Base-by-base conservation (phyloP, 371 early-diverging fungal species). In the Rhizopus sp. region DNA sequence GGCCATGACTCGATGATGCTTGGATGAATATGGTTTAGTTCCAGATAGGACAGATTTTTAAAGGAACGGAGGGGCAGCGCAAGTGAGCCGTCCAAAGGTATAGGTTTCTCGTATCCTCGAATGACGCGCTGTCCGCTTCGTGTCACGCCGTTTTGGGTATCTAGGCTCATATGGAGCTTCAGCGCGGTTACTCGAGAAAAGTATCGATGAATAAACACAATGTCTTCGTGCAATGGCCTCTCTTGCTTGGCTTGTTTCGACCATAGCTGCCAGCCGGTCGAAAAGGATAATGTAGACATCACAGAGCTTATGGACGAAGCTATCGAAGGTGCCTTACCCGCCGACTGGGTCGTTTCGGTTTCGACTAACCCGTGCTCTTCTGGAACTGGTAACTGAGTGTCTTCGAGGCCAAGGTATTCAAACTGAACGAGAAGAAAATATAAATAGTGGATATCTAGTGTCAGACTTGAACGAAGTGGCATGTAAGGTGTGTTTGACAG, bases 221-320 rank as follows among this genome's bases (percentile, higher is more conserved):
- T 72, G 32, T 86, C 87, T 48, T 81, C 77, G 35, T 82, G 70
- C 16, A 83, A 58, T 23, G 74, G 72, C 41, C 64, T 37, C 3
- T 52, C 61, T 50, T 60, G 57, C 15, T 63, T 59, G 32, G 44
- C 48, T 4, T 62, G 55, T n/a, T 61, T 58, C n/a, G 70, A 72
- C 87, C 87, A 87, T 34, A 81, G 73, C 41, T 81, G 79, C 87
- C 87, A 87, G 5, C 84, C 83, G 1, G 83, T 78, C n/a, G 81
- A 73, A 1, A 87, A 55, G 0, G 87, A 85, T 13, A 87, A 52
- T 0, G 83, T 83, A 2, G 87, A 87, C 57, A 83, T 75, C 39
- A 70, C 68, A 2, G 78, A 78, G 16, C 84, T 81, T 2, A 82
- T 77, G 0, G 86, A 84, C 0, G 83, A 83, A 23, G 75, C 71